phyloP scores from a whole-genome alignment of 2,329 filamentous ascomycete genomes.

The Diplodia corticola region DNA sequence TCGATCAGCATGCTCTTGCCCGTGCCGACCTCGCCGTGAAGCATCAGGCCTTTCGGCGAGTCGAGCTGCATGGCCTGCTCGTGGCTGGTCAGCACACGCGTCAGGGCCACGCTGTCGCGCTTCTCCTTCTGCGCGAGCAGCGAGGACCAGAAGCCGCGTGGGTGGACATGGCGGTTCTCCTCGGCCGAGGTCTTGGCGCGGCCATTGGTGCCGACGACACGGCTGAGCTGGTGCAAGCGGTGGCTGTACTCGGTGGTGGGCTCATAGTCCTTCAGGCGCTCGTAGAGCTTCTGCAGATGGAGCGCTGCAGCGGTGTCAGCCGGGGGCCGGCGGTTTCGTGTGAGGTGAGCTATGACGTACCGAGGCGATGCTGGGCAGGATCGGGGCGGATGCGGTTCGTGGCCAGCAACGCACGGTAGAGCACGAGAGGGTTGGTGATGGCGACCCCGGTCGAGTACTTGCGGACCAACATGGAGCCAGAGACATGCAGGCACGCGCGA shows the following conservation, averaged over 20 bases:
- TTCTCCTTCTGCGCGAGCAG: constrained; percentile 57
- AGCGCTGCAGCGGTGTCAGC: constrained; percentile 53
- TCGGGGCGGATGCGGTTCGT: constrained; percentile 68
- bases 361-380: constrained; percentile 67
- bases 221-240: constrained; percentile 62
- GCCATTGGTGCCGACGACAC: constrained; percentile 38
- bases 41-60: constrained; percentile 71
- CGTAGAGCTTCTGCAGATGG: constrained; percentile 75
- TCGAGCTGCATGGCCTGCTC: constrained; percentile 70
- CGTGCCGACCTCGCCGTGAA: constrained; percentile 80
- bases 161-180: constrained; percentile 41
- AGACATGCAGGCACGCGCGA: not conserved
- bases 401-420: constrained; percentile 71
- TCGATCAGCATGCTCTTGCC: constrained; percentile 86
- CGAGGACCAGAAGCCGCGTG: constrained; percentile 55
- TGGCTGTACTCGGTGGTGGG: constrained; percentile 69
- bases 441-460: constrained; percentile 40
- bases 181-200: constrained; percentile 28
- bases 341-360: constrained; percentile 28
- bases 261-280: constrained; percentile 74
- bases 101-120: constrained; percentile 60
- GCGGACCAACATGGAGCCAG: constrained; percentile 20
- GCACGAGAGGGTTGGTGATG: constrained; percentile 69
- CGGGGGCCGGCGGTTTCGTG: constrained; percentile 22
- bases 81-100: constrained; percentile 67